Evolutionary conservation across 2,329 filamentous ascomycete species (phyloP).

Genomic region (Penicillium polonicum): DNA sequence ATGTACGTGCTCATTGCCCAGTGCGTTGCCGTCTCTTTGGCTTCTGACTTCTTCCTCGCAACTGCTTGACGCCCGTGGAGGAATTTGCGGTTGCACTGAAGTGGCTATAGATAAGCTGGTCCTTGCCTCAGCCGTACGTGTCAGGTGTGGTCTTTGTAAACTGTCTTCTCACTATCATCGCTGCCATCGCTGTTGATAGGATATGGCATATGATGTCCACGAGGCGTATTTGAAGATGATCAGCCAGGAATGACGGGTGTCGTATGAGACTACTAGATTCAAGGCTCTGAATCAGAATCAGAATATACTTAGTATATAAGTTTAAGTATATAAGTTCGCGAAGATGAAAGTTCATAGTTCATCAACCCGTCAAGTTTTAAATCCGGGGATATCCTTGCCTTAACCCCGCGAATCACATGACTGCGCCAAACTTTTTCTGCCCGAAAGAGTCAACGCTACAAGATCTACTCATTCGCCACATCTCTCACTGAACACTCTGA

Average conservation of each 20-base stretch:
- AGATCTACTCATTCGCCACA: slow-evolving; percentile 3
- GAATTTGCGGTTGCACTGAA: not conserved
- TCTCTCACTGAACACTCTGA: not conserved
- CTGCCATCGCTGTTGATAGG: not conserved
- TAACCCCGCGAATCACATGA: slow-evolving; percentile 32
- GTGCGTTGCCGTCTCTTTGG: slow-evolving; percentile 59
- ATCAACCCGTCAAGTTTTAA: not conserved
- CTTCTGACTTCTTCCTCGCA: slow-evolving; percentile 57
- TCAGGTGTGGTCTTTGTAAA: not conserved
- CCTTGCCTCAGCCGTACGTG: not conserved
- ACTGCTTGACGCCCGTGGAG: not conserved
- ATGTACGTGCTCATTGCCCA: slow-evolving; percentile 60
- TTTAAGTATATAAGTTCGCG: not conserved
- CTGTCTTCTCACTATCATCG: not conserved
- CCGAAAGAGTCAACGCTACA: slow-evolving; percentile 8
- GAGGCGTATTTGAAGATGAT: not conserved
- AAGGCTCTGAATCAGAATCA: not conserved
- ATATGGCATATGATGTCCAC: not conserved
- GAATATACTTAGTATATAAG: not conserved
- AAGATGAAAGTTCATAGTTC: not conserved
- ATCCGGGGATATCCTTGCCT: slow-evolving; percentile 2
- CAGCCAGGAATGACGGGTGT: not conserved
- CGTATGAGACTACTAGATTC: not conserved
- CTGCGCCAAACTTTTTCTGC: slow-evolving; percentile 24
- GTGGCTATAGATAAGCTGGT: not conserved